These are phyloP conservation scores for Simplicillium aogashimaense DNA, from an alignment of 2,329 filamentous ascomycete species.

Conservation along the genomic window DNA sequence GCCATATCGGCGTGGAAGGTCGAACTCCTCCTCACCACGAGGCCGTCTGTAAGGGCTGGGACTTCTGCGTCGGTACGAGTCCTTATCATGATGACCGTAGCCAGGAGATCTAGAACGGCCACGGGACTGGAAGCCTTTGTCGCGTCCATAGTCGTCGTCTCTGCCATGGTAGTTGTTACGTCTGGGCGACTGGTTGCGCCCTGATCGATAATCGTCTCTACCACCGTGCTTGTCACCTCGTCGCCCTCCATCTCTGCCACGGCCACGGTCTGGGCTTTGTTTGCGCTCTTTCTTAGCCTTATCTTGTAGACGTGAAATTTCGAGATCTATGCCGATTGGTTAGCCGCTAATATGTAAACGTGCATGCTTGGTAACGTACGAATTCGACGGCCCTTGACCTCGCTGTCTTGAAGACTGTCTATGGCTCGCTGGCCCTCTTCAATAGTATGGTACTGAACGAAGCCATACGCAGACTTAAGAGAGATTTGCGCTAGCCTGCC, in stretches of 20 bases:
- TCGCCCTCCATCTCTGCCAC: constrained; percentile 28
- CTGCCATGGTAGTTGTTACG: constrained; percentile 47
- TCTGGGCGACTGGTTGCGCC: constrained; percentile 48
- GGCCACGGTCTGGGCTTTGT: constrained; percentile 51
- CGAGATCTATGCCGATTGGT: constrained; percentile 53
- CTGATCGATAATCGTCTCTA: constrained; percentile 57
- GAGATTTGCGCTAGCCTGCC: constrained; percentile 89
- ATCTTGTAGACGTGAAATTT: constrained; percentile 81
- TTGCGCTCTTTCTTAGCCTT: constrained; percentile 53
- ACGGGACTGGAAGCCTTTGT: constrained; percentile 28
- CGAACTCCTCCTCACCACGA: constrained; percentile 46
- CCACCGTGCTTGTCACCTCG: constrained; percentile 31
- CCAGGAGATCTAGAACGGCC: constrained; percentile 57
- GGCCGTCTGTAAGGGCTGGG: constrained; percentile 51
- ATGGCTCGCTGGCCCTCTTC: constrained; percentile 68
- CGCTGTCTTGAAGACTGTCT: constrained; percentile 65
- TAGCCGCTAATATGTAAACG: constrained; percentile 12
- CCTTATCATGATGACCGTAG: constrained; percentile 30
- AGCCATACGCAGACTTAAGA: constrained; percentile 93
- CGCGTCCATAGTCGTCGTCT: constrained; percentile 49
- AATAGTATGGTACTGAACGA: constrained; percentile 82
- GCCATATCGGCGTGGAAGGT: constrained; percentile 64
- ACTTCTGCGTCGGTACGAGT: constrained; percentile 57
- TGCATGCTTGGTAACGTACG: constrained; percentile 49
- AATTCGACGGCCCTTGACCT: constrained; percentile 84